Conservation (phyloP, 352 stramenopile genomes). For the Phytophthora cactorum region DNA sequence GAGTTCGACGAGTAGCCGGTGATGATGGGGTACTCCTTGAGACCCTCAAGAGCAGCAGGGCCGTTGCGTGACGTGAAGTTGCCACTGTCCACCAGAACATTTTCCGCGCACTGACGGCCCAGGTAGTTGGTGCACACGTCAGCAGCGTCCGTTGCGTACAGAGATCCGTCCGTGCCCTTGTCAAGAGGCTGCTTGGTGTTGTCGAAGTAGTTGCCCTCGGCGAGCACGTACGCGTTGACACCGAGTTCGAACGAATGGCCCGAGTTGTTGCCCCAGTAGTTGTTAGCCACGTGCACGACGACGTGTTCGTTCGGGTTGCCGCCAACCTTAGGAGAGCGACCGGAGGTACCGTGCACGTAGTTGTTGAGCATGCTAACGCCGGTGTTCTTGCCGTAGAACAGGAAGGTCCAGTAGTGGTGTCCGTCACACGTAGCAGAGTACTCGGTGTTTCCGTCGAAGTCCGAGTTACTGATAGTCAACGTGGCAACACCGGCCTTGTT, state of each 20-base stretch:
- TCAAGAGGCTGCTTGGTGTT: conserved; percentile 31
- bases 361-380: conserved; percentile 45
- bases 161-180: conserved; percentile 7
- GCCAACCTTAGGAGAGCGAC: conserved; percentile 38
- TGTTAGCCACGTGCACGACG: conserved; percentile 42
- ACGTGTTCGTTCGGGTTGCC: conserved; percentile 29
- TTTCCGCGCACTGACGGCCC: conserved; percentile 30
- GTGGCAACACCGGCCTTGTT: conserved; percentile 39
- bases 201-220: conserved; percentile 53
- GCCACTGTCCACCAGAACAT: conserved; percentile 36
- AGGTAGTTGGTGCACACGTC: conserved; percentile 23
- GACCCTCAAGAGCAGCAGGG: conserved; percentile 12
- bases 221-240: conserved; percentile 36
- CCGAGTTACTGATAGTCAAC: conserved; percentile 59
- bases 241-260: conserved; percentile 45
- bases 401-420: conserved; percentile 58
- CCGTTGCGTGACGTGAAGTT: conserved; percentile 30
- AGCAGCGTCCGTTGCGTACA: conserved; percentile 13
- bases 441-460: conserved; percentile 54
- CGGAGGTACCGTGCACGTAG: conserved; percentile 51
- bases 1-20: conserved; percentile 11
- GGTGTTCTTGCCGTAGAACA: conserved; percentile 39
- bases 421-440: conserved; percentile 55
- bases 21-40: conserved; percentile 16
- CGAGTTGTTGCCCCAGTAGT: conserved; percentile 51